Evolutionary conservation across 2,329 filamentous ascomycete genomes (phyloP).

Genomic region (Ascomycota sp.): DNA sequence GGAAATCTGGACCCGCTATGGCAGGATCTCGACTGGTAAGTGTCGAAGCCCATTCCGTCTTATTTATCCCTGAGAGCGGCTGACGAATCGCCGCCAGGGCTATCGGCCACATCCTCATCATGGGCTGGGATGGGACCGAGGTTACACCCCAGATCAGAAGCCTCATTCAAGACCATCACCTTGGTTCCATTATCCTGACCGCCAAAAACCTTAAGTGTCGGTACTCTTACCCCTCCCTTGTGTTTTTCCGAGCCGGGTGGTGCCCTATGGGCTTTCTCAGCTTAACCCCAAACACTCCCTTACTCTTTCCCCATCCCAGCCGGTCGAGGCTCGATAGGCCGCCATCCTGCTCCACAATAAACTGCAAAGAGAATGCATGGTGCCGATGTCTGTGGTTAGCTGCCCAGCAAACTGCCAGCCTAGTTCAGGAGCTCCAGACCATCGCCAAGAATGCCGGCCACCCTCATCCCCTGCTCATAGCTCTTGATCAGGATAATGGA

Average conservation of each 20-base stretch:
- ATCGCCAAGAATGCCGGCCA: constrained; percentile 84
- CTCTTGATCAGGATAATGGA: constrained; percentile 92
- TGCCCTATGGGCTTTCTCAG: neutral
- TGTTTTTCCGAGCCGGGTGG: neutral
- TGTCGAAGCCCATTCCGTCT: constrained; percentile 4
- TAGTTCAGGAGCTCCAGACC: constrained; percentile 81
- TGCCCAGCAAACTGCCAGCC: constrained; percentile 68
- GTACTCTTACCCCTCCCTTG: constrained; percentile 6
- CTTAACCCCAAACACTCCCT: neutral
- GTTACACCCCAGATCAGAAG: constrained; percentile 66
- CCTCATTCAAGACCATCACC: constrained; percentile 64
- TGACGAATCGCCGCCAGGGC: constrained; percentile 23
- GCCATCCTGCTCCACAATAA: neutral
- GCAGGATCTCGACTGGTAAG: constrained; percentile 60
- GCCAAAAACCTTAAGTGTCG: constrained; percentile 73
- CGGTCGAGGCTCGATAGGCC: too few relatives aligned
- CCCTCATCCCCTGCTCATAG: constrained; percentile 72
- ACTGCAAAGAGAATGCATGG: neutral
- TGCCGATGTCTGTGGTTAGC: constrained; percentile 32
- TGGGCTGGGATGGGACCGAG: constrained; percentile 72
- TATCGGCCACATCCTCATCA: constrained; percentile 59
- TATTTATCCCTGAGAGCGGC: neutral
- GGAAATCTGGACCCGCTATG: constrained; percentile 38
- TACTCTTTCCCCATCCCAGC: neutral
- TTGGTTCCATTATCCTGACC: constrained; percentile 71